These are phyloP conservation scores for Phoenix dactylifera DNA, from an alignment of 176 grass and related monocot species.

Conservation along the genomic window DNA sequence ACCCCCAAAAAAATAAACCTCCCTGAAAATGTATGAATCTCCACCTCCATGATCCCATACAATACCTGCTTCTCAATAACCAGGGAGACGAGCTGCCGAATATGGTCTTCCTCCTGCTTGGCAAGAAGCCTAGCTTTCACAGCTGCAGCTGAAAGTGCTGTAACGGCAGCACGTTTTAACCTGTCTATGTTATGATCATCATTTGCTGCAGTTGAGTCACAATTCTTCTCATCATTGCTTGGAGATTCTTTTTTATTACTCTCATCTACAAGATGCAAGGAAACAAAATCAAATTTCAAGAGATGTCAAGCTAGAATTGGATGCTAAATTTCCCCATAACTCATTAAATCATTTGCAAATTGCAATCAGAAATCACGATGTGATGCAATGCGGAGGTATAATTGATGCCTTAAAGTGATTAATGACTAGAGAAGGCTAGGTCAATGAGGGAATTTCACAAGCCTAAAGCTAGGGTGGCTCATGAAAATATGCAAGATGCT, in stretches of 20 bases:
- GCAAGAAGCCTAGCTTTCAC: slow-evolving; percentile 88
- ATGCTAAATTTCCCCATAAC: no score
- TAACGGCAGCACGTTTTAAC: slow-evolving; percentile 76
- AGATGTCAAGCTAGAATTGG: not conserved
- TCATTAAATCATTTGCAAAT: not conserved
- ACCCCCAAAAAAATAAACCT: not conserved
- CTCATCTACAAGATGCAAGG: slow-evolving; percentile 28
- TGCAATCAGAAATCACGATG: not conserved
- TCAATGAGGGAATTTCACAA: no score
- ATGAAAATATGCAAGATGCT: no score
- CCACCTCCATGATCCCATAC: not conserved
- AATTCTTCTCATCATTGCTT: slow-evolving; percentile 27
- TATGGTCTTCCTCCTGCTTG: slow-evolving; percentile 77
- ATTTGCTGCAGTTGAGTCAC: slow-evolving; percentile 11
- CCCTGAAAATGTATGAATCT: no score
- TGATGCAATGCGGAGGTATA: not conserved
- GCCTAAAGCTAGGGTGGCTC: no score
- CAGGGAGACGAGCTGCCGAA: slow-evolving; percentile 53
- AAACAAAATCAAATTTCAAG: not conserved
- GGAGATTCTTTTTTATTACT: slow-evolving; percentile 23
- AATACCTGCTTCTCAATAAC: slow-evolving; percentile 88
- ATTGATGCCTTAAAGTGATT: no score
- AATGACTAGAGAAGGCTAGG: no score
- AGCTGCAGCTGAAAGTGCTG: slow-evolving; percentile 73
- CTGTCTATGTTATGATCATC: slow-evolving; percentile 47